Conservation (phyloP, 1,139 yeast species). For the Taphrina populina region DNA sequence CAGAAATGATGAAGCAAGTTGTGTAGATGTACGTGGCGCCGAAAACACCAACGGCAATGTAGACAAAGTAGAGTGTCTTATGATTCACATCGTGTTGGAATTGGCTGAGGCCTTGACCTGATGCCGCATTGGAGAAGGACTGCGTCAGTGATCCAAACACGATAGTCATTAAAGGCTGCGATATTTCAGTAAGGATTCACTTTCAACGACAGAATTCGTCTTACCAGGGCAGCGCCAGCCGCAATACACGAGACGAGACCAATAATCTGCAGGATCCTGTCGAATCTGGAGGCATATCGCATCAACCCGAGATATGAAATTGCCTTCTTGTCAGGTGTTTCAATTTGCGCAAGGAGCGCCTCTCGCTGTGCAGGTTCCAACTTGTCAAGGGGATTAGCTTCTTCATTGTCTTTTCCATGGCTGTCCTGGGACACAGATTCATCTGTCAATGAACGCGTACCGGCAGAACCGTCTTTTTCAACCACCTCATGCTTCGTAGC, state of each 20-base stretch:
- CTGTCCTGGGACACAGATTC: neutral
- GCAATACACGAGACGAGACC: constrained; percentile 28
- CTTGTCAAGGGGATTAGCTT: constrained; percentile 10
- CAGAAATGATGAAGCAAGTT: constrained; percentile 44
- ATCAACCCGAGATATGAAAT: constrained; percentile 22
- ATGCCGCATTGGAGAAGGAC: constrained; percentile 45
- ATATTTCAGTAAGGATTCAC: constrained; percentile 40
- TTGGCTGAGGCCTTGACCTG: constrained; percentile 35
- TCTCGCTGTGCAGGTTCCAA: constrained; percentile 19
- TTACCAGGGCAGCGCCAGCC: constrained; percentile 30
- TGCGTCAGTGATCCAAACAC: constrained; percentile 45
- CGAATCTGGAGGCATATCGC: constrained; percentile 24
- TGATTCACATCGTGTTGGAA: constrained; percentile 41
- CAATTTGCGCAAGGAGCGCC: constrained; percentile 29
- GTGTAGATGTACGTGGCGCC: constrained; percentile 41
- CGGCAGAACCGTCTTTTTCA: too few relatives aligned
- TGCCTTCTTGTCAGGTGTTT: constrained; percentile 13
- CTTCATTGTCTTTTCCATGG: neutral
- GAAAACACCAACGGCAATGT: constrained; percentile 41
- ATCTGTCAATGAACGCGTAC: too few relatives aligned
- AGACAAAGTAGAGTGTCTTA: constrained; percentile 41
- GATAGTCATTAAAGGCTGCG: constrained; percentile 42
- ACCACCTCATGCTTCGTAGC: too few relatives aligned
- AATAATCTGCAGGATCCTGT: constrained; percentile 14
- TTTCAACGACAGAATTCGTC: neutral